Base-by-base conservation (phyloP, 192 early-diverging fungal species). In the Entophlyctis luteolus region DNA sequence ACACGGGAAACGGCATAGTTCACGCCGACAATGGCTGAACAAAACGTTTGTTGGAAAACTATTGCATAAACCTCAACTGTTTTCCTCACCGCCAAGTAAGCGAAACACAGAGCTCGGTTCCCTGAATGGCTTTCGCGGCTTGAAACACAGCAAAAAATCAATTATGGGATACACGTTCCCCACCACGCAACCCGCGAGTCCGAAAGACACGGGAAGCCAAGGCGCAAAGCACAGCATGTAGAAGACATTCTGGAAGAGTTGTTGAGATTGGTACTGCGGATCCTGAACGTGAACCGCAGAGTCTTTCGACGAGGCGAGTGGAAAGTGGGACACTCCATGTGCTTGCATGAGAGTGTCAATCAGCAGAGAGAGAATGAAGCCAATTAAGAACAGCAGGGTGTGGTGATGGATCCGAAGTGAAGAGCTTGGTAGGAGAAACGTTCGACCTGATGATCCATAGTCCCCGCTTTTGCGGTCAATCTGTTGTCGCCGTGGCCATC, bases 1-100 rank as follows among this genome's bases (percentile, higher is more conserved):
- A 89, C 60, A 70, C 88, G 88, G 49, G 84, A 75, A 0, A 84
- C 79, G 45, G 88, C 88, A 66, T 88, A 88, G 31, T 84, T 83
- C 14, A 88, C 81, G 0, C 85, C 85, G 55, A 84, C 78, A 53
- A 83, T 42, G 8, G 39, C 82, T 49, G 39, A 42, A 42, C 39
- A 42, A 12, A 42, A 12, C n/a, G 8, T 42, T 42, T 42, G 8
- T 42, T 42, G n/a, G n/a, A n/a, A n/a, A n/a, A 42, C 8, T 42
- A 42, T 42, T 12, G n/a, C n/a, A 42, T 42, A 42, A 42, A 42
- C n/a, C 39, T 42, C n/a, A n/a, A n/a, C n/a, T n/a, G n/a, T n/a
- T n/a, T n/a, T n/a, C 49, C 23, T 75, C 76, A 45, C 79, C 78
- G 53, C 80, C 62, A 27, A 76, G 72, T 35, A 78, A 48, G 6